Conservation (phyloP, 345 rosid genomes). For the Theobroma cacao region DNA sequence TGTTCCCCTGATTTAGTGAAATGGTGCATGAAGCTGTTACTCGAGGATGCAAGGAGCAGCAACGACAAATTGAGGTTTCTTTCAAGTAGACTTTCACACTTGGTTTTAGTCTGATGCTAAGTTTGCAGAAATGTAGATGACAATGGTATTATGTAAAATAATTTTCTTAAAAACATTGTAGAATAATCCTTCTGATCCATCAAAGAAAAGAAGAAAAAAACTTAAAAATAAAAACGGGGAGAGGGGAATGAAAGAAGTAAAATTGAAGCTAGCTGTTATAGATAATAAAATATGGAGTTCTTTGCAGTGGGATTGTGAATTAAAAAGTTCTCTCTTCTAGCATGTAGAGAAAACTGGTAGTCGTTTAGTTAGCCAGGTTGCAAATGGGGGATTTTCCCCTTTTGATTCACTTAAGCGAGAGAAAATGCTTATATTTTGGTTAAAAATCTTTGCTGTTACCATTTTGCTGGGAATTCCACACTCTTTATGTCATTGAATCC, state of each 20-base stretch:
- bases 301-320: constrained; percentile 5
- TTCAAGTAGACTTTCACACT: background rate
- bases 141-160: too few relatives aligned
- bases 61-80: constrained; percentile 87
- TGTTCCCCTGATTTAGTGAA: constrained; percentile 52
- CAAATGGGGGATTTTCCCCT: background rate
- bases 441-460: background rate
- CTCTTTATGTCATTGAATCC: background rate
- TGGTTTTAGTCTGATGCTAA: background rate
- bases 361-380: background rate
- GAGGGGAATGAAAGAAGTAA: background rate
- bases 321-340: background rate
- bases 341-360: background rate
- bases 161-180: too few relatives aligned
- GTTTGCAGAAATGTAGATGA: background rate
- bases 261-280: constrained; percentile 1
- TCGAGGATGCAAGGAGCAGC: constrained; percentile 94
- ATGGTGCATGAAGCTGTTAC: constrained; percentile 81
- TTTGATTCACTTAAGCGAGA: background rate
- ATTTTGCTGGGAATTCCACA: background rate
- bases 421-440: background rate
- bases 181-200: background rate
- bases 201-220: background rate
- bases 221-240: background rate
- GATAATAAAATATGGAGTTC: background rate